Evolutionary conservation across 176 grass and related monocot genomes (phyloP).

Genomic region (Eleusine indica): DNA sequence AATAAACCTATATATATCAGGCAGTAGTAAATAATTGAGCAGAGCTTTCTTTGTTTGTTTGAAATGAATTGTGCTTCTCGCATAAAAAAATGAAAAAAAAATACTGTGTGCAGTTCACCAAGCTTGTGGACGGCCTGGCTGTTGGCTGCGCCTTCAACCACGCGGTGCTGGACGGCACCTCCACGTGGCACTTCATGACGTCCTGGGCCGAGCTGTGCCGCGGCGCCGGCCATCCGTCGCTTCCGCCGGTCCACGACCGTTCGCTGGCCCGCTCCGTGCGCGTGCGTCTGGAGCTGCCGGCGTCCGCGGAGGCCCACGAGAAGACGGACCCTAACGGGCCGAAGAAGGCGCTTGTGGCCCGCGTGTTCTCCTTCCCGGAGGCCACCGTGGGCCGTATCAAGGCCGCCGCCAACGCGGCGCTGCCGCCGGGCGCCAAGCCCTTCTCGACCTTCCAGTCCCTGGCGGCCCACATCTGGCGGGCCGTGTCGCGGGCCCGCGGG

Average conservation of each 20-base stretch:
- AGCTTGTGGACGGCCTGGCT: conserved; percentile 83
- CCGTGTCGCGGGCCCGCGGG: conserved; percentile 69
- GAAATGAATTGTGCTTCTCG: too few relatives aligned
- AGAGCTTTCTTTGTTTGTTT: too few relatives aligned
- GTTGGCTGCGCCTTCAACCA: conserved; percentile 97
- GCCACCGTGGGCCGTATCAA: conserved; percentile 63
- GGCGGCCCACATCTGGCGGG: conserved; percentile 81
- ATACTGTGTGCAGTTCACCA: conserved; percentile 63
- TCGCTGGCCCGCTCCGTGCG: conserved; percentile 57
- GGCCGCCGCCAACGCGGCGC: conserved; percentile 65
- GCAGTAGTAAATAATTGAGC: too few relatives aligned
- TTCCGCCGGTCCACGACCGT: conserved; percentile 64
- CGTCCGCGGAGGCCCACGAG: conserved; percentile 68
- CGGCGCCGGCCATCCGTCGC: conserved; percentile 21
- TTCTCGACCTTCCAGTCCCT: conserved; percentile 97
- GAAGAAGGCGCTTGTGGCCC: conserved; percentile 60
- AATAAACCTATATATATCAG: too few relatives aligned
- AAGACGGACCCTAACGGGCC: conserved; percentile 77
- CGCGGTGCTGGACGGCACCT: conserved; percentile 84
- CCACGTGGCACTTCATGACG: conserved; percentile 98
- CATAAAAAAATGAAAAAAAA: too few relatives aligned
- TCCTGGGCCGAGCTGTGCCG: conserved; percentile 88
- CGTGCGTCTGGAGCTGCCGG: conserved; percentile 66
- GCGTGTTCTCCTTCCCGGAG: conserved; percentile 81
- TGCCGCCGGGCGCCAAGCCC: conserved; percentile 56